Base-by-base conservation (phyloP, 78 protist genomes). In the Cavenderia fasciculata region DNA sequence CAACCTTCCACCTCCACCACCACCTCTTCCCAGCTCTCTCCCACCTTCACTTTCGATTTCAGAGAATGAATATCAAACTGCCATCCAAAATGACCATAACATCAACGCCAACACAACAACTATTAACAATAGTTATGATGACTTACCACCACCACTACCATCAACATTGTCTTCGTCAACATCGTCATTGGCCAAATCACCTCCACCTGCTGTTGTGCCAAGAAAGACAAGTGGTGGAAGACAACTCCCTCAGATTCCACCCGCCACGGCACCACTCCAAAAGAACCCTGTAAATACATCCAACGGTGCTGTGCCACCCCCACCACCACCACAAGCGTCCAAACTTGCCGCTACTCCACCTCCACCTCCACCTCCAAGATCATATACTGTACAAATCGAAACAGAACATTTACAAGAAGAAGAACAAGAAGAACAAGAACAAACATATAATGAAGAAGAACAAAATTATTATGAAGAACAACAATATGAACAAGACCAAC, bases 291-390 rank as follows among this genome's bases (percentile, higher is more conserved):
- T n/a, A n/a, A n/a, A n/a, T n/a, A n/a, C n/a, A n/a, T n/a, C n/a
- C n/a, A n/a, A n/a, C n/a, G n/a, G n/a, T n/a, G n/a, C n/a, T n/a
- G n/a, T n/a, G n/a, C n/a, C 46, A 38, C 43, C 59, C 10, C 47
- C n/a, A 2, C 12, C 59, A 49, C 59, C 59, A 25, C 43, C 76
- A 12, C 61, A 27, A 70, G 40, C 76, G 3, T 10, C 4, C 19
- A 33, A 66, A n/a, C 27, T 41, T 11, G 21, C 71, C 4, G 21
- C 34, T 38, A 21, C 29, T 29, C 34, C 25, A 34, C 87, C 87
- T 47, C 75, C 74, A n/a, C 75, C 87, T 11, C 54, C 57, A 43
- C 29, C 87, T 10, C n/a, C 49, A n/a, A 43, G 41, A 34, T 23
- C 59, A 27, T 36, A 62, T 56, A 19, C 33, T 6, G 40, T n/a